Conservation (phyloP, 805 yeast genomes). For the Lachancea mirantina region DNA sequence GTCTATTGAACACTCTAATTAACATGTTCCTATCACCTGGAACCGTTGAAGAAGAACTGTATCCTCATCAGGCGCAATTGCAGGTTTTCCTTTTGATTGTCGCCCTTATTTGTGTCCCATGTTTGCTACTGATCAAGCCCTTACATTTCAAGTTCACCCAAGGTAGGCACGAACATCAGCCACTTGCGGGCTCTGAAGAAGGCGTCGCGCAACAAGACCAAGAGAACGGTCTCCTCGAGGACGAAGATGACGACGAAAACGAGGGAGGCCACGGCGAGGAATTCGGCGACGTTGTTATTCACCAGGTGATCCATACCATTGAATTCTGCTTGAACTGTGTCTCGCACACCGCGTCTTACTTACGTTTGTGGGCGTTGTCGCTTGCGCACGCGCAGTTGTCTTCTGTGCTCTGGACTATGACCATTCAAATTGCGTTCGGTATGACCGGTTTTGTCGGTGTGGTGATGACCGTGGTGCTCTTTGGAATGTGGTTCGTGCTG, state of each 20-base stretch:
- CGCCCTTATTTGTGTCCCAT: slow-evolving; percentile 69
- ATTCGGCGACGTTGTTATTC: slow-evolving; percentile 67
- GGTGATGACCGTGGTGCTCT: slow-evolving; percentile 49
- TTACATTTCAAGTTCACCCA: slow-evolving; percentile 37
- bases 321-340: slow-evolving; percentile 76
- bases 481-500: slow-evolving; percentile 69
- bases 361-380: slow-evolving; percentile 73
- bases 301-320: slow-evolving; percentile 74
- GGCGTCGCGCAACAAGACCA: slow-evolving; percentile 8
- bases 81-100: slow-evolving; percentile 51
- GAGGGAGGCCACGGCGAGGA: slow-evolving; percentile 37
- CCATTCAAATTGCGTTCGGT: slow-evolving; percentile 56
- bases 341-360: slow-evolving; percentile 71
- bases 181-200: slow-evolving; percentile 12
- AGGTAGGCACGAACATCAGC: slow-evolving; percentile 26
- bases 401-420: slow-evolving; percentile 70
- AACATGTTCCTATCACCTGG: slow-evolving; percentile 75
- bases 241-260: slow-evolving; percentile 37
- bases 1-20: slow-evolving; percentile 65
- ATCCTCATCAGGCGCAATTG: slow-evolving; percentile 55
- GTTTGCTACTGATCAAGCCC: slow-evolving; percentile 52
- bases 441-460: slow-evolving; percentile 48
- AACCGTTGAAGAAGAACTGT: slow-evolving; percentile 54
- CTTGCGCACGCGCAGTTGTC: slow-evolving; percentile 76
- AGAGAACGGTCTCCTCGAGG: slow-evolving; percentile 4